Base-by-base conservation (phyloP, 2,329 filamentous ascomycete species). In the Coniochaeta prunicola region DNA sequence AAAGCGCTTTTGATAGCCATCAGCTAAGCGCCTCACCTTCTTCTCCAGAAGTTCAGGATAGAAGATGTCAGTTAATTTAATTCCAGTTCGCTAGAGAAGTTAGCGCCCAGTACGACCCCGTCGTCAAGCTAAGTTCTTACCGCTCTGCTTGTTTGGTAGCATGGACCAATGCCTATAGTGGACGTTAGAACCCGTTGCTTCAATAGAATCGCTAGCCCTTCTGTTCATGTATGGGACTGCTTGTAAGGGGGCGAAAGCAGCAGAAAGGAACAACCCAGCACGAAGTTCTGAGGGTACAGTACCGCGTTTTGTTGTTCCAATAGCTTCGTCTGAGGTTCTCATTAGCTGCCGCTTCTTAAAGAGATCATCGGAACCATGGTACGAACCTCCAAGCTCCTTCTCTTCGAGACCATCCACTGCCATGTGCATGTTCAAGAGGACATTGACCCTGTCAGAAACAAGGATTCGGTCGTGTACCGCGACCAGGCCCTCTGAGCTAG, bases 321-420 rank as follows among this genome's bases (percentile, higher is more conserved):
- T 72, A 60, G 65, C 62, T 58, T 31, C 56, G 60, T 64, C 66
- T 67, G 54, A 57, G 60, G 59, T 61, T 60, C 56, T 54, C 33
- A 15, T 65, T 63, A 66, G 64, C 59, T 66, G 59, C 62, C 61
- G 53, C 71, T 76, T 19, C 58, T 64, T 56, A 57, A 62, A 55
- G 59, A 64, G 53, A 61, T 58, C 50, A 54, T 60, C 36, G 38
- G 34, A 53, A 58, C 65, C 62, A 33, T 38, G 45, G 60, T 30
- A 56, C 54, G 54, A 56, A 58, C 54, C 69, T 28, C 79, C 77
- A 30, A 83, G 71, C 65, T 81, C 78, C 13, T 68, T 67, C 70
- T 86, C 85, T 70, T 90, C 86, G 9, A 90, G 77, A 4, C 88
- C 87, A 65, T 91, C 89, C 15, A 89, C 86, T 61, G 83, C 76